Percentiles rank a stretch among this genome's conserved stretches.
Evolutionary conservation across 2,329 filamentous ascomycete genomes (phyloP).

Genomic region (Phoma sp.): DNA sequence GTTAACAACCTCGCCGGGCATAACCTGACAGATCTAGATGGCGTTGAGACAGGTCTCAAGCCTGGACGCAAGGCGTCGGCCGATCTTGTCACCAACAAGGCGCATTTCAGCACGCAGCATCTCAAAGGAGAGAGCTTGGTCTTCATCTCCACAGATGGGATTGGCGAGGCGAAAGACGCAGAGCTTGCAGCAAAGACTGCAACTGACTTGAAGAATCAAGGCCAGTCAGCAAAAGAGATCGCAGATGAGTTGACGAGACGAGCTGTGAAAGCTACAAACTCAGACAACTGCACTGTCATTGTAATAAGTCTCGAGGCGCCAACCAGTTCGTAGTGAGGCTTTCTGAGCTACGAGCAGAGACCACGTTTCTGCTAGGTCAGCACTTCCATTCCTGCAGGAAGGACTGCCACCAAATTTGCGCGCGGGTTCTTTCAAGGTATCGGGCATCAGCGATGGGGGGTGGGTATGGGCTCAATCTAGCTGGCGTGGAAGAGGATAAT

Average conservation of each 20-base stretch:
- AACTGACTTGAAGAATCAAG: conserved; percentile 22
- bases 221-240: conserved; percentile 24
- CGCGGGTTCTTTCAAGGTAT: neutral
- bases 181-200: conserved; percentile 25
- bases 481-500: no score
- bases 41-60: conserved; percentile 31
- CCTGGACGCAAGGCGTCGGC: conserved; percentile 28
- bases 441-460: neutral
- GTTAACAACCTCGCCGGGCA: conserved; percentile 34
- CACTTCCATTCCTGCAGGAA: neutral
- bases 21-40: conserved; percentile 30
- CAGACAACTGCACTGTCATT: conserved; percentile 33
- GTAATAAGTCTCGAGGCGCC: conserved; percentile 18
- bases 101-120: conserved; percentile 25
- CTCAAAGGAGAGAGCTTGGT: conserved; percentile 26
- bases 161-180: conserved; percentile 26
- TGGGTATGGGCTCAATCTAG: no score
- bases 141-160: conserved; percentile 32
- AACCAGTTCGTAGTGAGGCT: neutral
- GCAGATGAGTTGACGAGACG: conserved; percentile 23
- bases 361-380: neutral
- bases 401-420: neutral
- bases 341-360: neutral
- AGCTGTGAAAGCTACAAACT: conserved; percentile 20
- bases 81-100: conserved; percentile 32